Evolutionary conservation across 1,284 basidiomycete genomes (phyloP).

Genomic region (Pseudozyma thailandica): DNA sequence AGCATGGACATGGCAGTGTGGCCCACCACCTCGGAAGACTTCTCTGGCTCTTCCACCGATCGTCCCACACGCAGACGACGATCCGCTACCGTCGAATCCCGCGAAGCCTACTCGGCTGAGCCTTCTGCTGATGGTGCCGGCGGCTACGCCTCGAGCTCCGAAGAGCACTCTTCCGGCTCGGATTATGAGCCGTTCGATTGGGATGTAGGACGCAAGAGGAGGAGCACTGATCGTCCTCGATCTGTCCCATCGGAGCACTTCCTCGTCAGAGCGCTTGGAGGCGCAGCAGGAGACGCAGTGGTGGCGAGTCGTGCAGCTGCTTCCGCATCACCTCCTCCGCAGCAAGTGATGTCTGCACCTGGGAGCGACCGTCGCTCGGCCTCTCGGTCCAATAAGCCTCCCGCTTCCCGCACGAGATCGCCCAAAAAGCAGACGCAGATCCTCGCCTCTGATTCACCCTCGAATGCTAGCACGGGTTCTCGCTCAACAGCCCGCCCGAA

Average conservation of each 20-base stretch:
- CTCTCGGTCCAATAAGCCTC: slow-evolving; percentile 14
- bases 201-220: slow-evolving; percentile 43
- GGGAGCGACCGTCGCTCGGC: slow-evolving; percentile 8
- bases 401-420: slow-evolving; percentile 5
- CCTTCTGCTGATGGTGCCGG: slow-evolving; percentile 36
- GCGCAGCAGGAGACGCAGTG: slow-evolving; percentile 4
- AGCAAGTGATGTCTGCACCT: background rate
- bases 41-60: slow-evolving; percentile 45
- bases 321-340: slow-evolving; percentile 18
- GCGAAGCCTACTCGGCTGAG: slow-evolving; percentile 51
- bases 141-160: slow-evolving; percentile 41
- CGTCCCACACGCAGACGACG: slow-evolving; percentile 25
- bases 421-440: slow-evolving; percentile 19
- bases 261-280: slow-evolving; percentile 5
- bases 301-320: slow-evolving; percentile 8
- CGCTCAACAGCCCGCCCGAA: slow-evolving; percentile 11
- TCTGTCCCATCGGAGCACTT: slow-evolving; percentile 15
- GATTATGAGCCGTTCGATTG: slow-evolving; percentile 53
- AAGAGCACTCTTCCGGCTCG: slow-evolving; percentile 39
- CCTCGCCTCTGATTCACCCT: slow-evolving; percentile 15
- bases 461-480: slow-evolving; percentile 1
- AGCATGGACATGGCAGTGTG: slow-evolving; percentile 1
- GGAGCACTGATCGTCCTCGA: slow-evolving; percentile 34
- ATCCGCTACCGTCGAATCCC: slow-evolving; percentile 38
- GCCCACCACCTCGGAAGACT: slow-evolving; percentile 14